Base-by-base conservation (phyloP, 2,329 filamentous ascomycete species). In the Pezicula neosporulosa region DNA sequence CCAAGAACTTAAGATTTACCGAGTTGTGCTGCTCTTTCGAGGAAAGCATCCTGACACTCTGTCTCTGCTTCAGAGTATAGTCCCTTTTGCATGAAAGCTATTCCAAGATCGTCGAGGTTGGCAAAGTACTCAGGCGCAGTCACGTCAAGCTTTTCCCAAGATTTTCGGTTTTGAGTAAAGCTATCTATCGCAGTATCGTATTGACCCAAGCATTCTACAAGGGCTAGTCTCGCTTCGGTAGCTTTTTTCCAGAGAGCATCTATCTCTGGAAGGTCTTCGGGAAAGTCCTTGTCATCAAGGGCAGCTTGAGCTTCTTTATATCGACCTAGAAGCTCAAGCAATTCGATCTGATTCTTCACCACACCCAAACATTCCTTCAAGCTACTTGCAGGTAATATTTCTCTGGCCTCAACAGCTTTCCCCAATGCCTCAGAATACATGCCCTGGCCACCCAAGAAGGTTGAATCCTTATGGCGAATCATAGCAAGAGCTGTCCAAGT, bases 201-300 rank as follows among this genome's bases (percentile, higher is more conserved):
- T 27, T 48, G 53, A 44, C 57, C 54, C 15, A 53, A 52, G 48
- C 60, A 58, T 33, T 61, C 59, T 5, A 52, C 56, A 39, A 55
- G 48, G 30, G 59, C 58, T 30, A 59, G 36, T 35, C 55, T 59
- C 13, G 54, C 60, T 41, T 56, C 53, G 50, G 60, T 58, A 33
- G 56, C 52, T 24, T 57, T 58, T 51, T 61, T 62, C 60, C 60
- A 61, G n/a, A 60, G 48, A 9, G 43, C 38, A 33, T 44, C 52
- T 28, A 49, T 49, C 33, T 54, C 43, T 2, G 51, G 48, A 2
- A 53, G 47, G 30, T 57, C 53, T n/a, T 47, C 49, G 16, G 54
- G 50, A 37, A 53, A 56, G 10, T 47, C 47, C 28, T 58, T 48
- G 9, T 39, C 37, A 21, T 21, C 15, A 18, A 63, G 49, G 12